Evolutionary conservation across 2,329 filamentous ascomycete species (phyloP).

Genomic region (Claviceps maximensis): DNA sequence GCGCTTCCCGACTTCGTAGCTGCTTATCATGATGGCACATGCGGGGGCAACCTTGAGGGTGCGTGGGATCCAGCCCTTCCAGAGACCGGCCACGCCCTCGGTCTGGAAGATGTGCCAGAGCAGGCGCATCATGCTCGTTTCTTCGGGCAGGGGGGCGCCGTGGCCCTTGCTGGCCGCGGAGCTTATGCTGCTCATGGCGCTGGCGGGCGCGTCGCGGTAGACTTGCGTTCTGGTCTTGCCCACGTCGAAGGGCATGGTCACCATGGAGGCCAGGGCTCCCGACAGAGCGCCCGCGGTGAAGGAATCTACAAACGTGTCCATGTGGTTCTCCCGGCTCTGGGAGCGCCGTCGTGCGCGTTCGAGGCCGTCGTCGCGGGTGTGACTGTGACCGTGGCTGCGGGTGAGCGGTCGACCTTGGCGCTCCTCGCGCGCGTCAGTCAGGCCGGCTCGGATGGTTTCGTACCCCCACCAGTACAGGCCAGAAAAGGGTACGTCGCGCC

Average conservation of each 20-base stretch:
- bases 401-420: conserved; percentile 27
- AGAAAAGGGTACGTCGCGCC: conserved; percentile 95
- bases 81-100: conserved; percentile 70
- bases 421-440: conserved; percentile 56
- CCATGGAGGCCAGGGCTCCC: conserved; percentile 70
- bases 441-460: conserved; percentile 59
- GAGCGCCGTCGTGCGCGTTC: conserved; percentile 36
- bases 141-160: conserved; percentile 50
- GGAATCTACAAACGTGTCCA: conserved; percentile 71
- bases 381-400: conserved; percentile 16
- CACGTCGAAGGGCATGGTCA: conserved; percentile 93
- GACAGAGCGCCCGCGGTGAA: conserved; percentile 77
- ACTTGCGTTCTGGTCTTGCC: conserved; percentile 94
- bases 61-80: conserved; percentile 81
- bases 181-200: too few relatives aligned
- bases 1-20: conserved; percentile 90
- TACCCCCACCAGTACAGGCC: conserved; percentile 98
- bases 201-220: conserved; percentile 41
- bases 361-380: conserved; percentile 26
- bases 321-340: conserved; percentile 56
- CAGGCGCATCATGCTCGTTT: conserved; percentile 65
- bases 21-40: conserved; percentile 98
- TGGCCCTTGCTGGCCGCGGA: conserved; percentile 18
- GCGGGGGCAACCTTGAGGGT: conserved; percentile 91
- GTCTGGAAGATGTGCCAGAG: conserved; percentile 83